Evolutionary conservation across 441 rosid genomes (phyloP), one percentile per base, ranked within the genome.

Genomic region (Adansonia madagascariensis): DNA sequence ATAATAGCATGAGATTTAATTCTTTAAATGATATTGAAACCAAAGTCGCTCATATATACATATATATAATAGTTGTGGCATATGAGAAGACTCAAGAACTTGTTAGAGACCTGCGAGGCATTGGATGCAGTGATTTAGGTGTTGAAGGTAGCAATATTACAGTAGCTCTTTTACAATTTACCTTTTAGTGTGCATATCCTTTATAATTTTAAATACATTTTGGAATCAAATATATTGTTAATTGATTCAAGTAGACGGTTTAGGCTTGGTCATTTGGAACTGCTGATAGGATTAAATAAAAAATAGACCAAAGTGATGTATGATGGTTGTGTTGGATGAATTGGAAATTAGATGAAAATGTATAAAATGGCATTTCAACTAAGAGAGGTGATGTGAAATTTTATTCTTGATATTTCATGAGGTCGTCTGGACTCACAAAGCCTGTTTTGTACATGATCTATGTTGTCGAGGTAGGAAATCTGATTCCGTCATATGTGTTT

Each of bases 31-130:
- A 44, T 44, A 44, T 44, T 8, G 11, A 44, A 8, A 44, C 49
- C 49, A 44, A 44, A 44, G 49, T 44, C 6, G 49, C 10, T 10
- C 49, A 44, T 44, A 44, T 44, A 8, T 44, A 8, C 8, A 44
- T 27, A 27, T 27, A 27, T 27, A 27, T 27, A 27, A 27, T 64
- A 35, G 97, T 98, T n/a, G 98, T 94, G 81, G 92, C 97, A 62
- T 94, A 97, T 80, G 99, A 94, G 93, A 97, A 93, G 89, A 94
- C 99, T 3, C 93, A 90, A 77, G 99, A 93, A 84, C 98, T 97
- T 88, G 94, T 98, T 72, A 92, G 94, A 86, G 98, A 93, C 80
- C 93, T 97, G 77, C 92, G 88, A 80, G 87, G 94, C 59, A 97
- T 93, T 79, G 99, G 99, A 81, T 97, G 99, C 15, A 97, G 99